These are phyloP conservation scores for Trypanosomatidae sp. DNA, from an alignment of 208 protist genomes.

Conservation along the genomic window DNA sequence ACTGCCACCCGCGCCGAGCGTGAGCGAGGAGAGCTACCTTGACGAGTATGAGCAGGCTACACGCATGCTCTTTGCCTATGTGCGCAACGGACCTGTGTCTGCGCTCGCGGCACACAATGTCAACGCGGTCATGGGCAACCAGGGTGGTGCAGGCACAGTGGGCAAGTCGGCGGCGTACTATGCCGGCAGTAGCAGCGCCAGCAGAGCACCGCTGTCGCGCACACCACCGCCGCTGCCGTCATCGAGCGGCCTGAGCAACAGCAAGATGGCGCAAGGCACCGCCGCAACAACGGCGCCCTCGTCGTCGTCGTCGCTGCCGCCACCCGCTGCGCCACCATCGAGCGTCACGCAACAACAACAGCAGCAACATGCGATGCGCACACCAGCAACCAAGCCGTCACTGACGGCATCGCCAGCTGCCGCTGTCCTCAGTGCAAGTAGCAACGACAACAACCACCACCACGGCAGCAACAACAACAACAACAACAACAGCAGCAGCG, in stretches of 20 bases:
- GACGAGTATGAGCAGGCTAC: slow-evolving; percentile 69
- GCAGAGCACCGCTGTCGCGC: slow-evolving; percentile 11
- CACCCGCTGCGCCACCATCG: not conserved
- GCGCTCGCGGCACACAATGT: slow-evolving; percentile 68
- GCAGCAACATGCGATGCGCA: slow-evolving; percentile 8
- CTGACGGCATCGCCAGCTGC: not conserved
- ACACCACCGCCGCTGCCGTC: slow-evolving; percentile 7
- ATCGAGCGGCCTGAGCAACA: no score
- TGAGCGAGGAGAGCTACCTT: slow-evolving; percentile 32
- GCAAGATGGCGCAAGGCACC: no score
- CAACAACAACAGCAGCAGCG: slow-evolving; percentile 1
- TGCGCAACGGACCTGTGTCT: slow-evolving; percentile 66
- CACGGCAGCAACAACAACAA: not conserved
- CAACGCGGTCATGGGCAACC: slow-evolving; percentile 28
- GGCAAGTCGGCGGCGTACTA: slow-evolving; percentile 10
- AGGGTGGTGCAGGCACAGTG: slow-evolving; percentile 6
- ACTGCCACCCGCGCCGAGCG: slow-evolving; percentile 46
- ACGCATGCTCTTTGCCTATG: slow-evolving; percentile 66
- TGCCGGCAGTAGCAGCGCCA: slow-evolving; percentile 7
- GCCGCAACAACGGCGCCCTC: slow-evolving; percentile 8
- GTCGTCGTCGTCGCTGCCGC: not conserved
- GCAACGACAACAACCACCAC: not conserved
- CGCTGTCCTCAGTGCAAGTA: not conserved
- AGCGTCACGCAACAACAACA: slow-evolving; percentile 2
- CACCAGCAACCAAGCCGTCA: slow-evolving; percentile 1